These are phyloP conservation scores for Parasarocladium wereldwijsianum DNA, from an alignment of 2,329 filamentous ascomycete species.

Conservation along the genomic window DNA sequence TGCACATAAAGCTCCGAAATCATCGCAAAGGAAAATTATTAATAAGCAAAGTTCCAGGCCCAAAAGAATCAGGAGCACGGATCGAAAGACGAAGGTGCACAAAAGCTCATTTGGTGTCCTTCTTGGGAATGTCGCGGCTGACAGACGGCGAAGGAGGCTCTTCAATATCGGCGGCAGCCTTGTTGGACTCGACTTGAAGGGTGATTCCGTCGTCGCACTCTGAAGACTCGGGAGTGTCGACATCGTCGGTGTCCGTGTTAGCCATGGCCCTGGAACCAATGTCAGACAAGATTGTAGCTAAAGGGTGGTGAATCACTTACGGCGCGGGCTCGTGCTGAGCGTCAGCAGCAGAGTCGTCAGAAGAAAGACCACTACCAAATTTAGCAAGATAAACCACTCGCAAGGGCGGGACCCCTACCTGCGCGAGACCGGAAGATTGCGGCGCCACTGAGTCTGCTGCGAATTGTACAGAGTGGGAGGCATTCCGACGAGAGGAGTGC, in stretches of 20 bases:
- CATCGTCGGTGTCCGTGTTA: slow-evolving; percentile 25
- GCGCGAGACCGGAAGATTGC: slow-evolving; percentile 14
- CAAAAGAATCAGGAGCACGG: not conserved
- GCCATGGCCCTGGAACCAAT: slow-evolving; percentile 16
- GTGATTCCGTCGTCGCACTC: slow-evolving; percentile 39
- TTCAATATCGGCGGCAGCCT: slow-evolving; percentile 20
- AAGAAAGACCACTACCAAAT: slow-evolving; percentile 11
- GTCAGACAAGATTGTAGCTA: not conserved
- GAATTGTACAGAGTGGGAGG: slow-evolving; percentile 22
- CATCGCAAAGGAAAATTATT: slow-evolving; percentile 2
- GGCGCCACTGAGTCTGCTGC: slow-evolving; percentile 20
- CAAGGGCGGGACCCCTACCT: slow-evolving; percentile 17
- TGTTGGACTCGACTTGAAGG: slow-evolving; percentile 34
- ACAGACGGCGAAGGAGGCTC: slow-evolving; percentile 31
- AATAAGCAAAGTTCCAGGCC: not conserved
- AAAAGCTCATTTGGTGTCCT: slow-evolving; percentile 11
- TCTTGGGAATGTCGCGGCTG: slow-evolving; percentile 23
- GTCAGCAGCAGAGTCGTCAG: slow-evolving; percentile 4
- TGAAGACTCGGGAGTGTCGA: slow-evolving; percentile 26
- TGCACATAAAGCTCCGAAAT: no score
- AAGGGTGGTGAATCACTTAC: slow-evolving; percentile 18
- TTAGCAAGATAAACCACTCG: slow-evolving; percentile 1
- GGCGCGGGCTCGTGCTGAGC: slow-evolving; percentile 18
- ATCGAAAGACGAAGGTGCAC: not conserved
- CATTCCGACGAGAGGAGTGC: slow-evolving; percentile 44